These are phyloP conservation scores for Cutaneotrichosporon sp. DNA, from an alignment of 1,284 basidiomycete species.

Conservation along the genomic window DNA sequence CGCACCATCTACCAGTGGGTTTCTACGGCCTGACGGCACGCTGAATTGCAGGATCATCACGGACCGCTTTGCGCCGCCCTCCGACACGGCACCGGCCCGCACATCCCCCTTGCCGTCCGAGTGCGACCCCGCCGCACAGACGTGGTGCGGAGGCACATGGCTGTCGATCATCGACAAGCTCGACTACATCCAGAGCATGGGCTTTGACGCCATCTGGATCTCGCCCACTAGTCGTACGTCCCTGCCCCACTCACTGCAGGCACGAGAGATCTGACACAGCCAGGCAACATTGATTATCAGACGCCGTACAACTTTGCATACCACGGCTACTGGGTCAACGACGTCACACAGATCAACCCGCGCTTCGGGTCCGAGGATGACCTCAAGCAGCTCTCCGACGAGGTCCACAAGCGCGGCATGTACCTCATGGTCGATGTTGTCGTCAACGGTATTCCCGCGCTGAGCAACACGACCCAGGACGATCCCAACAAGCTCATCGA, in stretches of 20 bases:
- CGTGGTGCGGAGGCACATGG: slow-evolving; percentile 73
- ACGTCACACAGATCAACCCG: slow-evolving; percentile 60
- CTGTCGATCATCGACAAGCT: slow-evolving; percentile 65
- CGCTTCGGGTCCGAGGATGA: slow-evolving; percentile 65
- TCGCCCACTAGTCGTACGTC: slow-evolving; percentile 28
- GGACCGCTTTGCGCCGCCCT: slow-evolving; percentile 63
- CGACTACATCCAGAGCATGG: slow-evolving; percentile 70
- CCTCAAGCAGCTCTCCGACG: slow-evolving; percentile 60
- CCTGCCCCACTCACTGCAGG: not conserved
- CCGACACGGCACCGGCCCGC: slow-evolving; percentile 53
- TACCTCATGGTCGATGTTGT: slow-evolving; percentile 74
- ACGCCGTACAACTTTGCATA: slow-evolving; percentile 54
- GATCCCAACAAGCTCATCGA: slow-evolving; percentile 23
- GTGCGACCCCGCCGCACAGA: slow-evolving; percentile 31
- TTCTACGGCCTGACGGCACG: not conserved
- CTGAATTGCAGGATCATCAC: slow-evolving; percentile 58
- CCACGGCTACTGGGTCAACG: slow-evolving; percentile 52
- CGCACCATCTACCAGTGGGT: slow-evolving; percentile 49
- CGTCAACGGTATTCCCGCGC: slow-evolving; percentile 65
- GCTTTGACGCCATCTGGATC: slow-evolving; percentile 65
- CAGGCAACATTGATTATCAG: slow-evolving; percentile 62
- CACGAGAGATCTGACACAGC: not conserved
- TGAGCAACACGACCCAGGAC: slow-evolving; percentile 23
- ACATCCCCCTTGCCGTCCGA: slow-evolving; percentile 49
- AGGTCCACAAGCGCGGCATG: slow-evolving; percentile 65